Evolutionary conservation across 305 asterid species (phyloP).

Genomic region (Rubia occidens): DNA sequence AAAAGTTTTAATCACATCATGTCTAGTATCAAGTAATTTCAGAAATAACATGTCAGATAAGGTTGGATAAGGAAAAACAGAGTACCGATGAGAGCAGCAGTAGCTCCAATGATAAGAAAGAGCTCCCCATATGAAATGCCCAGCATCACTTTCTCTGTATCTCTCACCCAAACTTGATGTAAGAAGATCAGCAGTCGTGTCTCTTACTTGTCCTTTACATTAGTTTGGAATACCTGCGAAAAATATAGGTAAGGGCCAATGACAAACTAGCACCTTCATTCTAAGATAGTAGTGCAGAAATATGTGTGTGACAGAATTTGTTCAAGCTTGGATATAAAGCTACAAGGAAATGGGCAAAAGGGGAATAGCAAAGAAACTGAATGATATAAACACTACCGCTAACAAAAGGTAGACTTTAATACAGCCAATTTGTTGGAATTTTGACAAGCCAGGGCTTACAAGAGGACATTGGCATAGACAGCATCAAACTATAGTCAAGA

Average conservation of each 20-base stretch:
- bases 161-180: conserved; percentile 3
- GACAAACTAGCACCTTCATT: not conserved
- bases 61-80: not conserved
- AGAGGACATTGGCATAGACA: not conserved
- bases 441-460: not conserved
- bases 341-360: not conserved
- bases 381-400: not conserved
- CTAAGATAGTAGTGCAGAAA: not conserved
- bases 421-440: not conserved
- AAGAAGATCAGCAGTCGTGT: not conserved
- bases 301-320: not conserved
- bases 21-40: not conserved
- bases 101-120: conserved; percentile 67
- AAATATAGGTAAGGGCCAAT: not conserved
- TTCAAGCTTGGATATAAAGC: not conserved
- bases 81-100: conserved; percentile 66
- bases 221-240: not conserved
- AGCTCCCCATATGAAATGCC: conserved; percentile 78
- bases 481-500: not conserved
- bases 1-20: not conserved
- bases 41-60: not conserved
- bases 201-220: not conserved
- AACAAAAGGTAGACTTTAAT: not conserved
- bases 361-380: not conserved
- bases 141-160: conserved; percentile 37